Conservation (phyloP, 345 rosid genomes). For the Rhizophora apiculata region DNA sequence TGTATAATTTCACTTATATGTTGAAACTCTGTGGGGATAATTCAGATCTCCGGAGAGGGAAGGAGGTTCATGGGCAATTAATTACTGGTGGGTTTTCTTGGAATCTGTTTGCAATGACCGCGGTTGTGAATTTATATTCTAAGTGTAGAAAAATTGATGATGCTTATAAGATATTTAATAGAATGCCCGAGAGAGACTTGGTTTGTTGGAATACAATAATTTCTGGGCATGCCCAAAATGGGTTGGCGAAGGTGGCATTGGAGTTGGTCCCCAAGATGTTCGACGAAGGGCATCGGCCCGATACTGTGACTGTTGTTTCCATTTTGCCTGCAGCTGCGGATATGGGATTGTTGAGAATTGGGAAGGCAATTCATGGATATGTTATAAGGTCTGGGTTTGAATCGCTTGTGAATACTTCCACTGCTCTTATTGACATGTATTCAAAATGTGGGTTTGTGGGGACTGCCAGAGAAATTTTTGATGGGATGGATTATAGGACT, state of each 20-base stretch:
- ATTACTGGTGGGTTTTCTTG: slow-evolving; percentile 55
- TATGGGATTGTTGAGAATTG: slow-evolving; percentile 15
- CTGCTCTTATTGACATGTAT: slow-evolving; percentile 33
- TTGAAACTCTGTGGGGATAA: slow-evolving; percentile 66
- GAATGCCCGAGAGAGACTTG: slow-evolving; percentile 80
- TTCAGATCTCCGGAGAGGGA: slow-evolving; percentile 50
- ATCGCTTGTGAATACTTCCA: slow-evolving; percentile 14
- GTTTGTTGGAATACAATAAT: slow-evolving; percentile 83
- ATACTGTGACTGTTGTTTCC: slow-evolving; percentile 25
- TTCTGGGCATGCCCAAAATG: slow-evolving; percentile 75
- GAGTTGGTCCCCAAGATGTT: slow-evolving; percentile 58
- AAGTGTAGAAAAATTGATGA: slow-evolving; percentile 60
- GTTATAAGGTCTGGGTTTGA: slow-evolving; percentile 24
- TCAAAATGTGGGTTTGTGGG: slow-evolving; percentile 17
- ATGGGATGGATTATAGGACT: slow-evolving; percentile 21
- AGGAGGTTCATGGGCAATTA: slow-evolving; percentile 71
- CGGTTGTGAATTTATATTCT: slow-evolving; percentile 58
- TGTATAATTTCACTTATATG: slow-evolving; percentile 70
- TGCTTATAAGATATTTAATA: slow-evolving; percentile 74
- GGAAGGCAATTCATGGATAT: slow-evolving; percentile 27
- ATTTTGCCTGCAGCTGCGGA: slow-evolving; percentile 21
- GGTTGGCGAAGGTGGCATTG: slow-evolving; percentile 52
- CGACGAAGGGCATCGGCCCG: slow-evolving; percentile 36
- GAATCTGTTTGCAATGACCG: slow-evolving; percentile 67
- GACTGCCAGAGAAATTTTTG: slow-evolving; percentile 29